Conservation (phyloP, 2,329 filamentous ascomycete species). For the Rhynchosporium secalis region DNA sequence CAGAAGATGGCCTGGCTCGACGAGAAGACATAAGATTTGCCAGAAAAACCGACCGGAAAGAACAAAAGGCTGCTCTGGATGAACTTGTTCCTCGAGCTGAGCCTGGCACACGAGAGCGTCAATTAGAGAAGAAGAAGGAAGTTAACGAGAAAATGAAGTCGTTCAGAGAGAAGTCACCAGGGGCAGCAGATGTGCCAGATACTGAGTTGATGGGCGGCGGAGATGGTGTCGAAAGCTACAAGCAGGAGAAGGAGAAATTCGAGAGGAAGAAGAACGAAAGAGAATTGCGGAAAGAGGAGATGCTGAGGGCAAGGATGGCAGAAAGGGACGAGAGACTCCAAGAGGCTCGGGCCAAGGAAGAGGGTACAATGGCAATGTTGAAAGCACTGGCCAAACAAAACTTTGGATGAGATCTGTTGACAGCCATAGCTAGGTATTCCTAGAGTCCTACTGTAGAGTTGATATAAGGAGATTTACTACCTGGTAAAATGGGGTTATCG, state of each 20-base stretch:
- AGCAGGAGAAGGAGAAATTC: constrained; percentile 62
- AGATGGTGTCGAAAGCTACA: constrained; percentile 65
- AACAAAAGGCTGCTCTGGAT: constrained; percentile 72
- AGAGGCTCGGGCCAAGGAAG: constrained; percentile 73
- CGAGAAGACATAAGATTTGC: constrained; percentile 56
- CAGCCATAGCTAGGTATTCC: not conserved
- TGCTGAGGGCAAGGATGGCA: constrained; percentile 69
- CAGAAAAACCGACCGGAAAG: constrained; percentile 63
- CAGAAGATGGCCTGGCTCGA: constrained; percentile 50
- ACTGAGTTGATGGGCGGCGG: constrained; percentile 75
- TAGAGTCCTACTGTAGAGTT: not conserved
- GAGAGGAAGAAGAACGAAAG: constrained; percentile 79
- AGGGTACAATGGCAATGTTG: constrained; percentile 80
- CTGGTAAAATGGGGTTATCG: too few relatives aligned
- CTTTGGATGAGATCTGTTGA: constrained; percentile 56
- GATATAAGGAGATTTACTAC: not conserved
- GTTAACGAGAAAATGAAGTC: constrained; percentile 70
- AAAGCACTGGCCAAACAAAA: constrained; percentile 75
- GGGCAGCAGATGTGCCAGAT: constrained; percentile 66
- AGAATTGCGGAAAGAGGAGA: constrained; percentile 79
- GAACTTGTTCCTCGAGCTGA: constrained; percentile 83
- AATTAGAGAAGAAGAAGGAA: constrained; percentile 81
- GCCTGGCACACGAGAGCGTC: constrained; percentile 76
- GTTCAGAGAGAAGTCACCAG: constrained; percentile 69
- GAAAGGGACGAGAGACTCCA: constrained; percentile 78